Percentiles rank a stretch among this genome's conserved stretches.
These are phyloP conservation scores for Fusarium stilboides DNA, from an alignment of 2,329 filamentous ascomycete genomes.

Conservation along the genomic window DNA sequence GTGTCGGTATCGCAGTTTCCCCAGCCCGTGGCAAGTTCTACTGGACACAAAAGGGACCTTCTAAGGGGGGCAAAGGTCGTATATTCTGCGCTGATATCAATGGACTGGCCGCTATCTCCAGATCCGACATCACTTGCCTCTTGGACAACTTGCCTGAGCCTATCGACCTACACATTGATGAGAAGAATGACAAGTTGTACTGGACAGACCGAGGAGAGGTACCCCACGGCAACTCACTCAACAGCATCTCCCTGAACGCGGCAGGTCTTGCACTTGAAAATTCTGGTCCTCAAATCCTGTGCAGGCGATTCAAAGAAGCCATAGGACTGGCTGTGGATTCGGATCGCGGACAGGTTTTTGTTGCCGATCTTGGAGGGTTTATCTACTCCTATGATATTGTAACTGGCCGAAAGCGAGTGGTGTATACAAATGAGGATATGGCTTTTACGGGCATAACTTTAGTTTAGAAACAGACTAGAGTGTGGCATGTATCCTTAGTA, in stretches of 20 bases:
- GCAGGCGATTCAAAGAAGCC: no score
- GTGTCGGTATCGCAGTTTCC: slow-evolving; percentile 69
- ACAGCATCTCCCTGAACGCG: neutral
- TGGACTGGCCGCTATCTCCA: slow-evolving; percentile 52
- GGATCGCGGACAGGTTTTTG: no score
- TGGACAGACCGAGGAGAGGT: slow-evolving; percentile 75
- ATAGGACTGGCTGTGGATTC: no score
- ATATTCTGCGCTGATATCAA: slow-evolving; percentile 67
- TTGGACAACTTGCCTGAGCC: slow-evolving; percentile 66
- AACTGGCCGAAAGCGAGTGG: no score
- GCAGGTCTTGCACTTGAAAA: no score
- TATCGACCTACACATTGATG: slow-evolving; percentile 71
- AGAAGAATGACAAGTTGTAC: slow-evolving; percentile 62
- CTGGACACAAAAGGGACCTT: slow-evolving; percentile 73
- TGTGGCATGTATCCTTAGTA: no score
- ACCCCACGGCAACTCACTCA: slow-evolving; percentile 62
- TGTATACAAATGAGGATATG: no score
- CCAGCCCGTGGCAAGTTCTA: slow-evolving; percentile 62
- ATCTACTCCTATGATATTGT: no score
- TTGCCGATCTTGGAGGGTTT: no score
- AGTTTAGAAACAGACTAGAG: no score
- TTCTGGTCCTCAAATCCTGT: no score
- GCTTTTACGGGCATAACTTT: no score
- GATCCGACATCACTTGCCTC: slow-evolving; percentile 59
- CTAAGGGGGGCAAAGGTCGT: slow-evolving; percentile 65